Percentiles rank a stretch among this genome's conserved stretches.
phyloP scores from a whole-genome alignment of 208 protist genomes.

The Leishmania major region DNA sequence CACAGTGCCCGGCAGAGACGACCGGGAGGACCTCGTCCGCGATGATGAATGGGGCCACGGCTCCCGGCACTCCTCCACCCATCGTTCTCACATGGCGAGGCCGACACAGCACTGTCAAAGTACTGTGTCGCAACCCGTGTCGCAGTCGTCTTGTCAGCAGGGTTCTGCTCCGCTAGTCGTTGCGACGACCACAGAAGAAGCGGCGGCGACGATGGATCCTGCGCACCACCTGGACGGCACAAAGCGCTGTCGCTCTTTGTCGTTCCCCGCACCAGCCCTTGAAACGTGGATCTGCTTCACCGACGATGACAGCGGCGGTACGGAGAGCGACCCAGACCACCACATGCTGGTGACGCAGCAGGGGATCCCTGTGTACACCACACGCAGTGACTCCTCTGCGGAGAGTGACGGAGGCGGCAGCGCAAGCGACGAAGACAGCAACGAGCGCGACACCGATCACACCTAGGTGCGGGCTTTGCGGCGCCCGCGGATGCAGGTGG shows the following conservation, averaged over 20 bases:
- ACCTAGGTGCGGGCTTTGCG: background rate
- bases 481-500: background rate
- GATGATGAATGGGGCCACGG: background rate
- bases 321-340: background rate
- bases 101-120: too few species aligned
- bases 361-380: slow-evolving; percentile 43
- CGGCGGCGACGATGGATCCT: background rate
- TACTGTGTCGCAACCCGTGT: background rate
- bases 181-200: background rate
- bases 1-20: background rate
- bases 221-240: too few species aligned
- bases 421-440: background rate
- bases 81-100: background rate
- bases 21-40: background rate
- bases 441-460: background rate
- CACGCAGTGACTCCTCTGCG: slow-evolving; percentile 1
- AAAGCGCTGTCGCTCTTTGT: slow-evolving; percentile 14
- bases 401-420: background rate
- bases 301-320: slow-evolving; percentile 10
- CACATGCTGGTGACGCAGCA: slow-evolving; percentile 74
- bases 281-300: slow-evolving; percentile 23
- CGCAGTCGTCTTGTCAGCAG: background rate
- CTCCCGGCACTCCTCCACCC: background rate
- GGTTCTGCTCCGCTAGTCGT: background rate
- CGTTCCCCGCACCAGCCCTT: slow-evolving; percentile 15